Conservation (phyloP, 805 yeast species). For the Saitoella complicata region DNA sequence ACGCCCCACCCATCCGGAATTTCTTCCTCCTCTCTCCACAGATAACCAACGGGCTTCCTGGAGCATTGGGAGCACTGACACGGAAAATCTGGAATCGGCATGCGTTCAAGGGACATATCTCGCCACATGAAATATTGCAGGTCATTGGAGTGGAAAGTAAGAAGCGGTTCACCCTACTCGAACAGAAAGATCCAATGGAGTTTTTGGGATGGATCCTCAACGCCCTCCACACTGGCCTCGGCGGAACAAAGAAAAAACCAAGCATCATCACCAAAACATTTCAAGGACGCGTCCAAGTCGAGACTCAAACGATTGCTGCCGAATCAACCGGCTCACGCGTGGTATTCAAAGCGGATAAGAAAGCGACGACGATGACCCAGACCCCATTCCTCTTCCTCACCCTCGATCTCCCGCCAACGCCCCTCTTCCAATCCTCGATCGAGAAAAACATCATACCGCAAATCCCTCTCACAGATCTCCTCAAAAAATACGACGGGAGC, state of each 20-base stretch:
- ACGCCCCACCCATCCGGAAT: slow-evolving; percentile 35
- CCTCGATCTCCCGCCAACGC: slow-evolving; percentile 42
- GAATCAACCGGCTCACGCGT: slow-evolving; percentile 14
- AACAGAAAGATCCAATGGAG: slow-evolving; percentile 35
- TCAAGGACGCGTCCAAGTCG: slow-evolving; percentile 37
- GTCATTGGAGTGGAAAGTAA: slow-evolving; percentile 30
- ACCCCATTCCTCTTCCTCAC: slow-evolving; percentile 36
- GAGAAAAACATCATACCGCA: slow-evolving; percentile 37
- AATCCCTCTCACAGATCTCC: slow-evolving; percentile 21
- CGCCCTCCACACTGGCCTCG: slow-evolving; percentile 22
- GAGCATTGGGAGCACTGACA: slow-evolving; percentile 27
- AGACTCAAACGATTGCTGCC: slow-evolving; percentile 17
- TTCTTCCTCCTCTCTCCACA: slow-evolving; percentile 21
- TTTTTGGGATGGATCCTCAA: slow-evolving; percentile 48
- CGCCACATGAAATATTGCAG: slow-evolving; percentile 51
- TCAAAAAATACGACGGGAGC: slow-evolving; percentile 23
- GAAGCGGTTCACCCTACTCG: slow-evolving; percentile 26
- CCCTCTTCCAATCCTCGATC: slow-evolving; percentile 37
- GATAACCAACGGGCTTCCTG: slow-evolving; percentile 4
- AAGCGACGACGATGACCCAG: slow-evolving; percentile 8
- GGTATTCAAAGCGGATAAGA: slow-evolving; percentile 14
- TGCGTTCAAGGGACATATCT: slow-evolving; percentile 43
- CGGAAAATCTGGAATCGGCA: slow-evolving; percentile 50
- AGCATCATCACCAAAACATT: slow-evolving; percentile 18
- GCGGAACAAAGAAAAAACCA: slow-evolving; percentile 16